Evolutionary conservation across 345 rosid species (phyloP).

Genomic region (Camelina laxa): DNA sequence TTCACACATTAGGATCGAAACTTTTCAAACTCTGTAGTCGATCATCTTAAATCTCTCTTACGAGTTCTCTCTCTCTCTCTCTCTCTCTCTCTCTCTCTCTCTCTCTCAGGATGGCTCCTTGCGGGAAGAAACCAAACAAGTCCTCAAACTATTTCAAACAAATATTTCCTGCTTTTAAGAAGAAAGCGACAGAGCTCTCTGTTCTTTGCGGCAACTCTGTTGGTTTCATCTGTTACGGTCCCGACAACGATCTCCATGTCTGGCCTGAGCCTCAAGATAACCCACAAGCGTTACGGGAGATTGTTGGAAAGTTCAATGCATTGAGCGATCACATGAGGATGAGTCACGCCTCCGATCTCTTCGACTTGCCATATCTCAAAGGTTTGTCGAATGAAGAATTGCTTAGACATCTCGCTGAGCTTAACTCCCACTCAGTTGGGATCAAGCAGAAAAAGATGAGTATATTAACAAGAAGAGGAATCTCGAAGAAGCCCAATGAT

Average conservation of each 20-base stretch:
- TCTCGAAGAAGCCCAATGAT: background rate
- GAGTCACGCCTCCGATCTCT: background rate
- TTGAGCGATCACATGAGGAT: background rate
- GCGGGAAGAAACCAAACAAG: no score
- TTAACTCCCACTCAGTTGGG: no score
- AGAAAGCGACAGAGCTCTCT: conserved; percentile 13
- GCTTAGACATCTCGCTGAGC: no score
- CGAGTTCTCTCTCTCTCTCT: no score
- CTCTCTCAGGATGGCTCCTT: no score
- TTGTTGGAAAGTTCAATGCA: background rate
- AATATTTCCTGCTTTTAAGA: background rate
- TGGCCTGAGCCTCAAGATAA: background rate
- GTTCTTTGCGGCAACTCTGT: conserved; percentile 17
- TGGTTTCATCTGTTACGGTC: background rate
- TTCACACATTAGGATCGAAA: no score
- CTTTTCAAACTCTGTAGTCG: no score
- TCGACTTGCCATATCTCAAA: background rate
- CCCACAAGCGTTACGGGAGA: background rate
- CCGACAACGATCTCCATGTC: conserved; percentile 15
- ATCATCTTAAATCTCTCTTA: no score
- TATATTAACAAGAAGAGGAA: no score
- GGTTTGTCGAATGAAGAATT: background rate
- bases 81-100: no score
- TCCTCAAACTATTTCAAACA: background rate
- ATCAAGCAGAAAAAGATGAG: no score